Percentiles rank a stretch among this genome's conserved stretches.
These are phyloP conservation scores for Boletus sp. DNA, from an alignment of 1,284 basidiomycete genomes.

Conservation along the genomic window DNA sequence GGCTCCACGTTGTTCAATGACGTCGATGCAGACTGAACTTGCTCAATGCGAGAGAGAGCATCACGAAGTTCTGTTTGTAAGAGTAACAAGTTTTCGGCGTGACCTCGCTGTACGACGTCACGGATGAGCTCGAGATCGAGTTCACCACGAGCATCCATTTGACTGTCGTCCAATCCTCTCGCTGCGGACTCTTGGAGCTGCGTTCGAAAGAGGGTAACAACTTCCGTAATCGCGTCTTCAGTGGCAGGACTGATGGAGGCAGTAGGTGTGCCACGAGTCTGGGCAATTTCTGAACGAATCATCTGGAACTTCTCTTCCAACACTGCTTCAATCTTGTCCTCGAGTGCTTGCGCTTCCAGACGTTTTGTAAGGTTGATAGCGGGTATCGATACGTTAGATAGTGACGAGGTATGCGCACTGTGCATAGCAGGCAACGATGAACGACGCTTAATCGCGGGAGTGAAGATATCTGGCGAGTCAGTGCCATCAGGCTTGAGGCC, in stretches of 20 bases:
- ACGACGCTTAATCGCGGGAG: constrained; percentile 48
- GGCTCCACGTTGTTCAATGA: constrained; percentile 36
- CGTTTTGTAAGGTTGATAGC: constrained; percentile 58
- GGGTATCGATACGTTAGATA: constrained; percentile 48
- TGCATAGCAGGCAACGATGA: constrained; percentile 66
- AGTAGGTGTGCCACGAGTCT: constrained; percentile 26
- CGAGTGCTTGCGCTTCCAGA: constrained; percentile 61
- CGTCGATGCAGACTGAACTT: constrained; percentile 28
- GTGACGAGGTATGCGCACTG: constrained; percentile 42
- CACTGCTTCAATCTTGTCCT: constrained; percentile 59
- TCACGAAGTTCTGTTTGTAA: constrained; percentile 61
- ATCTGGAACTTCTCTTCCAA: constrained; percentile 70
- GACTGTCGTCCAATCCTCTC: constrained; percentile 62
- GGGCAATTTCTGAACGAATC: constrained; percentile 48
- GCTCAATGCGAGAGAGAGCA: constrained; percentile 45
- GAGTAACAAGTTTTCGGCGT: constrained; percentile 58
- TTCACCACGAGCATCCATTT: constrained; percentile 72
- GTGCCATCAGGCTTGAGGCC: constrained; percentile 33
- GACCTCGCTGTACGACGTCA: constrained; percentile 68
- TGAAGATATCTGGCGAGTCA: constrained; percentile 55
- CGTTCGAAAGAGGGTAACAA: constrained; percentile 65
- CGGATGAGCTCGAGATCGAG: constrained; percentile 76
- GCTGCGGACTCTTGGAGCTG: constrained; percentile 67
- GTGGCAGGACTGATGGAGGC: constrained; percentile 47
- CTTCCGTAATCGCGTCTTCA: constrained; percentile 65